phyloP scores from a whole-genome alignment of 2,329 filamentous ascomycete species.

The Epichloe bromicola region DNA sequence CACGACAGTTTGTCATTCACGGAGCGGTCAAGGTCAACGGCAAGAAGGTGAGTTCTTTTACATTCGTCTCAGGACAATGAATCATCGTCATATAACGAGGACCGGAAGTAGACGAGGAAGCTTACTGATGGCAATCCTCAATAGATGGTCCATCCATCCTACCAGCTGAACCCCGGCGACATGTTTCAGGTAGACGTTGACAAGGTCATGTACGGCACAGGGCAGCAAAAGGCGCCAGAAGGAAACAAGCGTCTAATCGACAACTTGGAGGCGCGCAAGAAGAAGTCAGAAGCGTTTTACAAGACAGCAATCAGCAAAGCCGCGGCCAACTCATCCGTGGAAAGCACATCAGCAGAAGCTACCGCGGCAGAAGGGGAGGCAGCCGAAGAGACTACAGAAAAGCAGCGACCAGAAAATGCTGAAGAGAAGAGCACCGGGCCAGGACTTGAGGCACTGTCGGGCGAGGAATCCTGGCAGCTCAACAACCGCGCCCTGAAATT shows the following conservation, averaged over 20 bases:
- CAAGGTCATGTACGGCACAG: conserved; percentile 78
- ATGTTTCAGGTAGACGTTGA: conserved; percentile 95
- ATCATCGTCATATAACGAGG: neutral
- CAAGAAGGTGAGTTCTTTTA: conserved; percentile 54
- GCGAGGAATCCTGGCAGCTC: conserved; percentile 13
- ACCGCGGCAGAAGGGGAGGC: conserved; percentile 8
- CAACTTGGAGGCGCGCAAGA: conserved; percentile 16
- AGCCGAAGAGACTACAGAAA: neutral
- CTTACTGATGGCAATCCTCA: conserved; percentile 2
- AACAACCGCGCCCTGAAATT: conserved; percentile 15
- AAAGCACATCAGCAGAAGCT: conserved; percentile 9
- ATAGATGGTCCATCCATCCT: conserved; percentile 84
- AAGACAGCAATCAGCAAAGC: conserved; percentile 9
- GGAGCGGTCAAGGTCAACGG: conserved; percentile 93
- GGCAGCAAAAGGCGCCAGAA: conserved; percentile 47
- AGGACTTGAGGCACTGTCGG: conserved; percentile 9
- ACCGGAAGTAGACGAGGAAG: neutral
- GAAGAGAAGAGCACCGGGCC: neutral
- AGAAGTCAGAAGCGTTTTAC: conserved; percentile 14
- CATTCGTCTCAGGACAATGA: neutral
- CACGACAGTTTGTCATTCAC: conserved; percentile 86
- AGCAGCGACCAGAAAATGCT: neutral
- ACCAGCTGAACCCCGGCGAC: conserved; percentile 90
- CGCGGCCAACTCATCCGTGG: neutral
- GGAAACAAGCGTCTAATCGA: conserved; percentile 12